Base-by-base conservation (phyloP, 352 stramenopile species). In the Phytopythium helicoides region DNA sequence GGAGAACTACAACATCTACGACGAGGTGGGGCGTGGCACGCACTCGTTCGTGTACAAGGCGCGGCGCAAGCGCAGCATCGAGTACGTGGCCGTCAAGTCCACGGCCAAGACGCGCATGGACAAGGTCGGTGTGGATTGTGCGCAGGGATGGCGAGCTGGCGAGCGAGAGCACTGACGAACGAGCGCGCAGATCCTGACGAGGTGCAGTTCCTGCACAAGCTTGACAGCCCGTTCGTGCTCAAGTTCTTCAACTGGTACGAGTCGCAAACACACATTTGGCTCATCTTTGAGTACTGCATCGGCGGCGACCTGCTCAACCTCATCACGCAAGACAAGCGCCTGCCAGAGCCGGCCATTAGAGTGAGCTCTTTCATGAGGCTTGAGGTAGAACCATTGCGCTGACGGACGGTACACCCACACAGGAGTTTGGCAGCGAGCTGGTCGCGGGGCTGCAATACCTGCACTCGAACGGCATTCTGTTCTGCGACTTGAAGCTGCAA, bases 231-330 rank as follows among this genome's bases (percentile, higher is more conserved):
- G 23, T 76, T 95, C 60, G 81, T 96, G 39, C 69, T 97, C 54
- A 92, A 88, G 66, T 98, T 98, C 61, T 92, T 87, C 75, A 94
- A 97, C 66, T 98, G 92, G 92, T 98, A 98, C 75, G 92, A 98
- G 71, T 97, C 91, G 49, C 76, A 89, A 52, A 97, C 97, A 70
- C 94, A 97, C 75, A 94, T 98, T 36, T 98, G 91, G 91, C 73
- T 98, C 55, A 97, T 98, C 58, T 78, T 97, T 23, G 92, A 98
- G 74, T 97, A 89, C 69, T 97, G 89, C 52, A 96, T 96, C 49
- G 92, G 91, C 42, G 89, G 88, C 37, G 86, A 96, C 60, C 66
- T 97, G 56, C 73, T 95, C 44, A 94, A 94, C 31, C 73, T 97
- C 55, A 89, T 97, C 52, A 93, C 87, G 21, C 86, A 96, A 61